Base-by-base conservation (phyloP, 345 rosid genomes). In the Citrus unshiu region DNA sequence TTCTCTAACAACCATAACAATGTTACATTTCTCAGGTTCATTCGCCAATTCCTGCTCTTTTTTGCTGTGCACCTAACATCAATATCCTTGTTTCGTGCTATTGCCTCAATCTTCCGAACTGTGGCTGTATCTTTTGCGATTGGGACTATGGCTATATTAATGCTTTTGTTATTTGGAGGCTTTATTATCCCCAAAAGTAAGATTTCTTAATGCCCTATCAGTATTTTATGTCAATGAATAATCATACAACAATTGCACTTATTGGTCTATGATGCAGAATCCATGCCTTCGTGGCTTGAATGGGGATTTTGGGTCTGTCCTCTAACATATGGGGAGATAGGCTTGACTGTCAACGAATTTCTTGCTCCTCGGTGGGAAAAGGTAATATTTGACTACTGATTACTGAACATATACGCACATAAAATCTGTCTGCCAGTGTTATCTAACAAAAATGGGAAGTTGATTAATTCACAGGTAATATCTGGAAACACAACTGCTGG, bases 261-360 rank as follows among this genome's bases (percentile, higher is more conserved):
- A 22, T 29, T 35, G 19, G 25, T 73, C 14, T 16, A 9, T 30
- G 13, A 25, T 63, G 73, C 82, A 82, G 85, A 79, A 10, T 78
- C 76, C 39, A 60, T 82, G 68, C 91, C 91, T 25, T 46, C 40
- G 7, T 91, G 93, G 91, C 82, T 89, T 81, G 78, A 74, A 63
- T 93, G 95, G 97, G 95, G 88, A 9, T 90, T 76, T 93, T 46
- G 97, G 97, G 71, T 92, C n/a, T 88, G 90, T 75, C 93, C 93
- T 21, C 35, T 91, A 86, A 73, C 92, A 29, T 91, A 90, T 74
- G 95, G 87, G 21, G 87, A 87, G 73, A 93, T 13, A 71, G 93
- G 92, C 49, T 61, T 93, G 67, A 81, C 91, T 39, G 77, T 86
- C 25, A 93, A 91, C 56, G 93, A 93, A 64, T 89, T 93, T 79